Evolutionary conservation across 2,329 filamentous ascomycete genomes (phyloP).

Genomic region (Aschersonia sp.): DNA sequence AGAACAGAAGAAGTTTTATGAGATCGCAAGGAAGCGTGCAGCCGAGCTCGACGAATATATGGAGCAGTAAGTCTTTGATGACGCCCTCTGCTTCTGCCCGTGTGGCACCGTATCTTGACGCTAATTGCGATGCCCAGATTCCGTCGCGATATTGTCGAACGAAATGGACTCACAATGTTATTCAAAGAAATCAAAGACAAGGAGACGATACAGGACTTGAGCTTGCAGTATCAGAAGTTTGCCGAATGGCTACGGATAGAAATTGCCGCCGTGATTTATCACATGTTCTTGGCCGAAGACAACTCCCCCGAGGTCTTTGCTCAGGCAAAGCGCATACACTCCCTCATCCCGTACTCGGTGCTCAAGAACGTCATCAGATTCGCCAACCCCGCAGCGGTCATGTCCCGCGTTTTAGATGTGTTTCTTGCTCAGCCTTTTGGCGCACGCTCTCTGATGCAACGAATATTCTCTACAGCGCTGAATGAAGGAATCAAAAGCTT

Average conservation of each 20-base stretch:
- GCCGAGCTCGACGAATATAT: slow-evolving; percentile 94
- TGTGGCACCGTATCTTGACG: background rate
- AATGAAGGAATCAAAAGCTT: slow-evolving; percentile 80
- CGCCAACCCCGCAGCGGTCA: slow-evolving; percentile 90
- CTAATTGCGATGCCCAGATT: slow-evolving; percentile 28
- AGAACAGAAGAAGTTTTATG: slow-evolving; percentile 89
- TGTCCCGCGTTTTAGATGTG: slow-evolving; percentile 88
- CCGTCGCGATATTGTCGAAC: slow-evolving; percentile 50
- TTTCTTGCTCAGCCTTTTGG: slow-evolving; percentile 95
- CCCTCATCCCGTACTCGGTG: slow-evolving; percentile 79
- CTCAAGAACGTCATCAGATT: slow-evolving; percentile 96
- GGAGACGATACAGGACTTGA: slow-evolving; percentile 72
- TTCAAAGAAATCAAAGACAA: slow-evolving; percentile 91
- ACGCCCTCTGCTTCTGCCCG: no score
- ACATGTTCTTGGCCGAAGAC: slow-evolving; percentile 93
- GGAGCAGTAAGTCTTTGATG: slow-evolving; percentile 53
- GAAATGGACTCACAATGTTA: slow-evolving; percentile 76
- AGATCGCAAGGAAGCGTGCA: slow-evolving; percentile 80
- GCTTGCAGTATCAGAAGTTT: slow-evolving; percentile 93
- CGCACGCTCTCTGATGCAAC: slow-evolving; percentile 75
- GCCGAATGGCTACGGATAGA: slow-evolving; percentile 97
- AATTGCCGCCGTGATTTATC: slow-evolving; percentile 90
- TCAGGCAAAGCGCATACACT: slow-evolving; percentile 87
- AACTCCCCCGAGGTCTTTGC: slow-evolving; percentile 95
- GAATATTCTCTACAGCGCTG: slow-evolving; percentile 84